Conservation (phyloP, 2,329 filamentous ascomycete species). For the Clarireedia sp. region DNA sequence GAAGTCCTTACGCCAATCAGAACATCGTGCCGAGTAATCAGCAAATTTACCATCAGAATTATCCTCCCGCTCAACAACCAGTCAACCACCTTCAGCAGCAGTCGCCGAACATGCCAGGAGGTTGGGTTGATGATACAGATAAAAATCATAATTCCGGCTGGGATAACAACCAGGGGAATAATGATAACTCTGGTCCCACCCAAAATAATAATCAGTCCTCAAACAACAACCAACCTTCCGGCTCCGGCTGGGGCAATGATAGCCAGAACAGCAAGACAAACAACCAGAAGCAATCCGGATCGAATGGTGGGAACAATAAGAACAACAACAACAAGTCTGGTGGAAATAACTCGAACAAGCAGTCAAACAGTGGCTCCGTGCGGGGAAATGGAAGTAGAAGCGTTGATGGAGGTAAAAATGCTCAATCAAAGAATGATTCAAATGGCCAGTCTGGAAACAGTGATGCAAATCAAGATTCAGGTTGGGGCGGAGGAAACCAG, state of each 20-base stretch:
- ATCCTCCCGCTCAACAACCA: background rate
- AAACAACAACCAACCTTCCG: background rate
- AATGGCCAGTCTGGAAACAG: background rate
- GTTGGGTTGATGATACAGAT: constrained; percentile 10
- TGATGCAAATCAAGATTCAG: background rate
- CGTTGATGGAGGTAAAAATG: too few relatives aligned
- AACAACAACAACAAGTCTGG: background rate
- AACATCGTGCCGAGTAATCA: background rate
- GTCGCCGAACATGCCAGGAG: constrained; percentile 10
- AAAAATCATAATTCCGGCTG: background rate
- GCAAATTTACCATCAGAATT: background rate
- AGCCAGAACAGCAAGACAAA: constrained; percentile 10
- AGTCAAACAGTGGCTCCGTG: constrained; percentile 7
- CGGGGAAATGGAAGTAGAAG: constrained; percentile 2
- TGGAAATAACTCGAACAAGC: background rate
- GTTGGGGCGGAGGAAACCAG: background rate
- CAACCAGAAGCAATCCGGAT: constrained; percentile 8
- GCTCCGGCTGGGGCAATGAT: constrained; percentile 8
- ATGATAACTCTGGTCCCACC: constrained; percentile 2
- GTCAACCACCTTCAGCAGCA: background rate
- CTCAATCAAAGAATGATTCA: background rate
- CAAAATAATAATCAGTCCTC: too few relatives aligned
- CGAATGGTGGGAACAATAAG: constrained; percentile 6
- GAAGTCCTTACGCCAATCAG: background rate
- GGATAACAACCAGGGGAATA: background rate